phyloP scores from a whole-genome alignment of 2,329 filamentous ascomycete genomes.

The Xylaria sp. region DNA sequence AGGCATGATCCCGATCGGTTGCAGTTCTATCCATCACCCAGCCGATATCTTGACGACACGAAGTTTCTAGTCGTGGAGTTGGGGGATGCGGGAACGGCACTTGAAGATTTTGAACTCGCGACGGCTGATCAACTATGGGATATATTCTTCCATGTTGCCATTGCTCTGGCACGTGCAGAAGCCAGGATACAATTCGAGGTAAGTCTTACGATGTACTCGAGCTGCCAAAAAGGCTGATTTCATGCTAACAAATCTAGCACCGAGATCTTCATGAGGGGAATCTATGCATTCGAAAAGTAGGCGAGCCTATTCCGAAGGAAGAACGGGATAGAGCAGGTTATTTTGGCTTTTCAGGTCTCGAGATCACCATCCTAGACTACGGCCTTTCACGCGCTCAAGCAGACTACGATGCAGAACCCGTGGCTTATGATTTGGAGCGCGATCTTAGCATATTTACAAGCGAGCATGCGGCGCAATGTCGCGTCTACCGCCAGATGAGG shows the following conservation, averaged over 20 bases:
- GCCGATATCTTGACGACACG: conserved; percentile 67
- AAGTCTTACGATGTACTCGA: conserved; percentile 40
- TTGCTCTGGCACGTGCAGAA: conserved; percentile 70
- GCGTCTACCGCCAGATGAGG: conserved; percentile 71
- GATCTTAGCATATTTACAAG: conserved; percentile 70
- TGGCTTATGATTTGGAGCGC: conserved; percentile 69
- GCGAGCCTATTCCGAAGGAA: conserved; percentile 50
- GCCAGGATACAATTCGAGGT: conserved; percentile 70
- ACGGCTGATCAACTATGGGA: conserved; percentile 69
- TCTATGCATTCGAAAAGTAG: conserved; percentile 64
- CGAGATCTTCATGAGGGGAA: conserved; percentile 75
- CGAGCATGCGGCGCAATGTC: conserved; percentile 69
- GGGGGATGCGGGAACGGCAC: conserved; percentile 69
- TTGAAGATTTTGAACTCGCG: conserved; percentile 67
- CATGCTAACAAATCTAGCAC: conserved; percentile 57
- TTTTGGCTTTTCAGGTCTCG: conserved; percentile 70
- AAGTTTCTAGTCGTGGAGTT: conserved; percentile 71
- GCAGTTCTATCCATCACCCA: conserved; percentile 72
- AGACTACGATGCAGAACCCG: conserved; percentile 52
- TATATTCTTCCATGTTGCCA: conserved; percentile 68
- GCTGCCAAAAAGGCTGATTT: conserved; percentile 61
- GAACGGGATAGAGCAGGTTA: conserved; percentile 50
- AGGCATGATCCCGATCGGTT: conserved; percentile 65
- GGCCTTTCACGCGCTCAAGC: conserved; percentile 69
- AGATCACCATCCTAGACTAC: conserved; percentile 74